A percentile compares a stretch with the other conserved stretches of the same genome.
Evolutionary conservation across 768 basidiomycete species (phyloP).

Genomic region (Asterophora lycoperdoides): DNA sequence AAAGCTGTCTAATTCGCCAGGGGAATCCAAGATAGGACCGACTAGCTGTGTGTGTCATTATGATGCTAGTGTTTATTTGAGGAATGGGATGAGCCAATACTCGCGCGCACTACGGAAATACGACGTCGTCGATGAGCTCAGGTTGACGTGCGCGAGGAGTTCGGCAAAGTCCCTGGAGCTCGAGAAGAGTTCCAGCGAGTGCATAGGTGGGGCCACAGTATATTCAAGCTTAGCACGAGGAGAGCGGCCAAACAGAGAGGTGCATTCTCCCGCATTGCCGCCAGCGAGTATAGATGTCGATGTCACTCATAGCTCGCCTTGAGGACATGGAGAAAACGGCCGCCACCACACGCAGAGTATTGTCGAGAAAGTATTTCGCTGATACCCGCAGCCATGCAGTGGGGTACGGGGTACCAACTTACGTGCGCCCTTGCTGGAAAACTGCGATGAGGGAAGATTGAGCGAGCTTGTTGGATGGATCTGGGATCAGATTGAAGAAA

Average conservation of each 20-base stretch:
- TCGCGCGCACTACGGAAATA: too few relatives aligned
- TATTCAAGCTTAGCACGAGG: background rate
- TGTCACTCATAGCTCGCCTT: constrained; percentile 3
- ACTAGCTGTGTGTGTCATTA: too few relatives aligned
- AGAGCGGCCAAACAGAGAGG: background rate
- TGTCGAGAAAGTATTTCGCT: constrained; percentile 1
- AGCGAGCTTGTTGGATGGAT: constrained; percentile 7
- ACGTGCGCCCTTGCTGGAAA: background rate
- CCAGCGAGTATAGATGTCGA: background rate
- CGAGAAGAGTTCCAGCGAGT: background rate
- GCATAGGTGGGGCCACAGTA: background rate
- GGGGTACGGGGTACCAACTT: background rate
- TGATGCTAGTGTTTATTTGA: too few relatives aligned
- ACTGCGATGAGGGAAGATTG: constrained; percentile 2
- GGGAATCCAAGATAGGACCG: too few relatives aligned
- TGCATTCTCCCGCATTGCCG: constrained; percentile 2
- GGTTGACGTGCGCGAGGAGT: background rate
- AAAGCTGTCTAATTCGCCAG: too few relatives aligned
- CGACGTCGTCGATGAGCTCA: too few relatives aligned
- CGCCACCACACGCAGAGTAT: background rate
- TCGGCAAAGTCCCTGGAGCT: background rate
- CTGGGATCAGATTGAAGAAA: background rate
- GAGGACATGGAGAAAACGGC: constrained; percentile 4
- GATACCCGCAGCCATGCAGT: constrained; percentile 5
- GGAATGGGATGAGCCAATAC: too few relatives aligned